These are phyloP conservation scores for Canavalia ensiformis DNA, from an alignment of 306 rosid genomes.

Conservation along the genomic window DNA sequence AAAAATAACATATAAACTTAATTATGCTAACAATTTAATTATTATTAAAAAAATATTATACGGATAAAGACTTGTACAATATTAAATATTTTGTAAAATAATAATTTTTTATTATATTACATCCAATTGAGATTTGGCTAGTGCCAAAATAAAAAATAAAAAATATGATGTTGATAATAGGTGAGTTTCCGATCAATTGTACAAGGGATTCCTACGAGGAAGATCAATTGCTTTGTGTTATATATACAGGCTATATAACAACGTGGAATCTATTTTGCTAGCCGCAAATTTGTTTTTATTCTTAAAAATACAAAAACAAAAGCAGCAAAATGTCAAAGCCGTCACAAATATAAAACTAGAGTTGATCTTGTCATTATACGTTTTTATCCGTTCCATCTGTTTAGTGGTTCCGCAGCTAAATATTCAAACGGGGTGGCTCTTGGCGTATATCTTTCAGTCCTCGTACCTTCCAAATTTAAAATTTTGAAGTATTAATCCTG, in stretches of 20 bases:
- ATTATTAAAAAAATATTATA: too few species aligned
- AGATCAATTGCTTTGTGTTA: neutral
- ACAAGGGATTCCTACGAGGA: neutral
- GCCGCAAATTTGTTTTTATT: neutral
- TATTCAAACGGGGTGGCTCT: conserved; percentile 20
- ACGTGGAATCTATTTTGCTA: neutral
- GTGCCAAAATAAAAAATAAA: too few species aligned
- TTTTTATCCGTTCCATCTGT: neutral
- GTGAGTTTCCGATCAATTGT: neutral
- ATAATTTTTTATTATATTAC: too few species aligned
- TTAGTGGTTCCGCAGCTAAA: neutral
- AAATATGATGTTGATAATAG: too few species aligned
- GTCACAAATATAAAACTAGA: neutral
- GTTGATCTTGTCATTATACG: neutral
- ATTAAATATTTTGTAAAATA: too few species aligned
- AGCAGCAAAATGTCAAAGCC: neutral
- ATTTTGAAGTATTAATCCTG: too few species aligned
- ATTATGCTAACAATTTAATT: too few species aligned
- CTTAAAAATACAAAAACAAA: neutral
- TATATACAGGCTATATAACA: too few species aligned
- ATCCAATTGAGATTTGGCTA: too few species aligned
- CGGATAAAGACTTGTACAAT: too few species aligned
- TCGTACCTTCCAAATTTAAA: too few species aligned
- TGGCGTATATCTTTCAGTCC: neutral
- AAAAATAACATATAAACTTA: too few species aligned